Base-by-base conservation (phyloP, 306 rosid species). In the Fragaria vesca region DNA sequence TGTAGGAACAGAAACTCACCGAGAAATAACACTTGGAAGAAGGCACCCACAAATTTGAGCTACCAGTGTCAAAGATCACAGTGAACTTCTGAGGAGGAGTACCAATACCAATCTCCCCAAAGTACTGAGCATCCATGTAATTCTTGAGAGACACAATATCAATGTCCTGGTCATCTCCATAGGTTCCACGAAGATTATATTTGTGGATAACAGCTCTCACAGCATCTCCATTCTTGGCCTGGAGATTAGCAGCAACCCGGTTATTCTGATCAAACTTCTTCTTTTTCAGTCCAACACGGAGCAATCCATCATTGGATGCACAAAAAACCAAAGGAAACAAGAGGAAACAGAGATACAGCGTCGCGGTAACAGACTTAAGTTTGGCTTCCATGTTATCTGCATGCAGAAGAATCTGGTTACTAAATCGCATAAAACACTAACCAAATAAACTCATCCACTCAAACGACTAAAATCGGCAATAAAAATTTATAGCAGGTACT, bases 101-200 rank as follows among this genome's bases (percentile, higher is more conserved):
- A 17, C 98, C 98, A 51, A 93, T 82, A 70, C 93, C 93, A 76
- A 93, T 91, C 85, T 93, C 98, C 26, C 98, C 98, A 78, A 86
- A 91, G 75, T 93, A 93, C 74, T 93, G 98, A 76, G 97, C 97
- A 82, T 90, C 97, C 87, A 91, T 87, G 85, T 93, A 93, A 72
- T 93, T 93, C 85, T 90, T 93, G 17, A 93, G 87, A 34, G 80
- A 83, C 24, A 93, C 90, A 74, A 88, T 80, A 89, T 83, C 91
- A 71, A 20, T 79, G 74, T 88, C 89, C 80, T 81, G 52, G 1
- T 79, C 57, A 45, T 79, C 88, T 52, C 81, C 88, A 15, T 55
- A 18, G 42, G 79, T 72, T 55, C 81, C 81, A 57, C 28, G 48
- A 51, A 76, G 71, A 69, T 43, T 67, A 80, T 83, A 85, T 77